A percentile compares a stretch with the other conserved stretches of the same genome.
Conservation (phyloP, 148 eudicot genomes). For the Vaccinium myrtillus region DNA sequence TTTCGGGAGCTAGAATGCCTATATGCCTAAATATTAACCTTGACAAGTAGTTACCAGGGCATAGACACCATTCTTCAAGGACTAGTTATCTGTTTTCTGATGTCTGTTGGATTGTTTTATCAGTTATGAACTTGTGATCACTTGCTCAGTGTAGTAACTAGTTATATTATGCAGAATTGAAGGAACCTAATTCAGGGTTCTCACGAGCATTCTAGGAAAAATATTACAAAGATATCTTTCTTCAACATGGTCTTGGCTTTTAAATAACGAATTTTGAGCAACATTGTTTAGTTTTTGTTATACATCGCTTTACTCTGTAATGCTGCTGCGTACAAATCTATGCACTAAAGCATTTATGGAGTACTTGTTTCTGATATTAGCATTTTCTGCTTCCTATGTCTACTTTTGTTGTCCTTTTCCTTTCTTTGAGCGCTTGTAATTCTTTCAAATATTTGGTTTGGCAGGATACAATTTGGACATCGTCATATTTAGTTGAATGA, state of each 20-base stretch:
- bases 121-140: neutral
- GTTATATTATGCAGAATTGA: neutral
- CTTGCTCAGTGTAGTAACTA: neutral
- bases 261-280: neutral
- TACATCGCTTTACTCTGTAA: neutral
- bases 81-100: neutral
- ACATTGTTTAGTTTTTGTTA: conserved; percentile 1
- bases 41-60: neutral
- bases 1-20: neutral
- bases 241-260: neutral
- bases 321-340: neutral
- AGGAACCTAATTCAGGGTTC: neutral
- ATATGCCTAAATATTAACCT: neutral
- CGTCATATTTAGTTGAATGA: neutral
- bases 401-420: neutral
- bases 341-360: neutral
- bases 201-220: neutral
- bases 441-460: conserved; percentile 8
- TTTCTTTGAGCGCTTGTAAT: neutral
- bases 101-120: neutral
- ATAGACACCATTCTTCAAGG: neutral
- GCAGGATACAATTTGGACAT: conserved; percentile 14
- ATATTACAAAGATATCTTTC: neutral
- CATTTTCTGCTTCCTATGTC: neutral
- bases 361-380: neutral